A percentile compares a stretch with the other conserved stretches of the same genome.
phyloP scores from a whole-genome alignment of 2,329 filamentous ascomycete species.

The Elsinoe perseae region DNA sequence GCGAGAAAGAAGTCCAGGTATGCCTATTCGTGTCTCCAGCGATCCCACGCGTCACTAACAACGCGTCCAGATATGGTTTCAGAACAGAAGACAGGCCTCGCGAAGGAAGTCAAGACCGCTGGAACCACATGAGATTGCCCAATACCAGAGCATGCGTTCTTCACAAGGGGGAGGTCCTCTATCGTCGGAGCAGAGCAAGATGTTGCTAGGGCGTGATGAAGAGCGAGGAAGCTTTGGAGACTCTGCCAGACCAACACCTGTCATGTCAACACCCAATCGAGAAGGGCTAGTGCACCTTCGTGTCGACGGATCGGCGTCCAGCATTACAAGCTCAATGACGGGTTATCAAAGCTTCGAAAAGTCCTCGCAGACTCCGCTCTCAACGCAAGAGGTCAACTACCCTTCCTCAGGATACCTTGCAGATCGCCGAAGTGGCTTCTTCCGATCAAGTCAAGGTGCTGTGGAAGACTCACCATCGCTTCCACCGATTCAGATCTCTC shows the following conservation, averaged over 20 bases:
- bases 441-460: slow-evolving; percentile 6
- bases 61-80: slow-evolving; percentile 79
- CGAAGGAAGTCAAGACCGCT: slow-evolving; percentile 80
- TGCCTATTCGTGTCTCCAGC: slow-evolving; percentile 28
- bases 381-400: slow-evolving; percentile 1
- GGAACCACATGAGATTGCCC: slow-evolving; percentile 63
- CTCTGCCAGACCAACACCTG: neutral
- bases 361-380: neutral
- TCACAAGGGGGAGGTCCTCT: slow-evolving; percentile 4
- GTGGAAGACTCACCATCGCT: slow-evolving; percentile 4
- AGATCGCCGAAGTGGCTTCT: slow-evolving; percentile 15
- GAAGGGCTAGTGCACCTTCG: neutral
- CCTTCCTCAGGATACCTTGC: slow-evolving; percentile 15
- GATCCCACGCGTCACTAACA: slow-evolving; percentile 8
- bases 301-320: neutral
- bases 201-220: neutral
- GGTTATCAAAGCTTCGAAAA: slow-evolving; percentile 5
- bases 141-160: slow-evolving; percentile 29
- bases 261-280: slow-evolving; percentile 11
- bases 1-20: slow-evolving; percentile 96
- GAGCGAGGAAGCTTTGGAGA: slow-evolving; percentile 1
- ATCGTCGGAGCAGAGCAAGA: slow-evolving; percentile 1
- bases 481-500: neutral
- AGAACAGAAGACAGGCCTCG: slow-evolving; percentile 89
- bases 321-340: neutral